phyloP scores from a whole-genome alignment of 345 rosid species.

The Eucalyptus tenuipes region DNA sequence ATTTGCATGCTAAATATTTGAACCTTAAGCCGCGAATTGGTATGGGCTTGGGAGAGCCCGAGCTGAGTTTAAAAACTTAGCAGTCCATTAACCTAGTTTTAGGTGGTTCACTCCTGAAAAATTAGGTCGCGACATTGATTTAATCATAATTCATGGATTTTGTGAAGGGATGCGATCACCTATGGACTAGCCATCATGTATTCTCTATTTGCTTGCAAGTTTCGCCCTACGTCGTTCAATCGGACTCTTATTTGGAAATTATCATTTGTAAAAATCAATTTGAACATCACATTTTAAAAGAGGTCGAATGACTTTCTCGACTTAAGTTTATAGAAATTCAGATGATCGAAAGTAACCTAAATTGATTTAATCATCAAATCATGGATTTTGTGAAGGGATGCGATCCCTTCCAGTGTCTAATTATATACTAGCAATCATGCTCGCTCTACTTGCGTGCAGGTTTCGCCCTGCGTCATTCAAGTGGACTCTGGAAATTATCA shows the following conservation, averaged over 20 bases:
- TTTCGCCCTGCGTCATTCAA: not conserved
- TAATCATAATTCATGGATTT: not conserved
- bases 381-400: not conserved
- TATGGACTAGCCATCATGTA: fast-evolving
- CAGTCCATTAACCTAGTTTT: too few relatives aligned
- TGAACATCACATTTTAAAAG: not conserved
- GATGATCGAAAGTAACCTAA: too few relatives aligned
- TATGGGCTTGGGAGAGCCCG: too few relatives aligned
- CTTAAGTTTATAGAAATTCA: not conserved
- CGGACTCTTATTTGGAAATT: not conserved
- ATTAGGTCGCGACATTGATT: too few relatives aligned
- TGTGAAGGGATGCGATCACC: not conserved
- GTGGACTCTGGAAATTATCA: not conserved
- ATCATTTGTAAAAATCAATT: not conserved
- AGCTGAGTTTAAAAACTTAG: too few relatives aligned
- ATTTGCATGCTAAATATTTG: too few relatives aligned
- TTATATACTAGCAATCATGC: too few relatives aligned
- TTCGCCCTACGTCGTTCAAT: fast-evolving
- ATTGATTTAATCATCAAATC: too few relatives aligned
- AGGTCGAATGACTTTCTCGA: not conserved
- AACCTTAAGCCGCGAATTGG: too few relatives aligned
- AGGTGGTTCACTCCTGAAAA: too few relatives aligned
- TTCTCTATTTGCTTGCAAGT: not conserved
- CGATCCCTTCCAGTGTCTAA: not conserved
- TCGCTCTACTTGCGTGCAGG: too few relatives aligned